Conservation (phyloP, 257 asterid genomes). For the Solanum ossicruentum region DNA sequence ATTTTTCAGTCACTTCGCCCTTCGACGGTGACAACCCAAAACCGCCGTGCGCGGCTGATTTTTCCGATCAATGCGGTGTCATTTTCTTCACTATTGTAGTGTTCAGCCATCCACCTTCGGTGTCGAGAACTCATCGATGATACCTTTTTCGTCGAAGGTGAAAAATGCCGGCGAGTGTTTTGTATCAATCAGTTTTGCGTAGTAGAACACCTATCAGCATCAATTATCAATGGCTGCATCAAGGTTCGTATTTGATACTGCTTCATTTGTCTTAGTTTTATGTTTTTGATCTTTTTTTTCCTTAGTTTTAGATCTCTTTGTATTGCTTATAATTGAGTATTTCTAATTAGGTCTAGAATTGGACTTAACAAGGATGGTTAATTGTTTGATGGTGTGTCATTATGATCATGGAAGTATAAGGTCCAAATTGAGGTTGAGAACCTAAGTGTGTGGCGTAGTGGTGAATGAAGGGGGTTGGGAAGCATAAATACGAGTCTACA, state of each 20-base stretch:
- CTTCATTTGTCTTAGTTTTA: neutral
- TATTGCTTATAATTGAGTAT: neutral
- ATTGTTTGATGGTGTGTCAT: neutral
- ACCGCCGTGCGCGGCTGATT: neutral
- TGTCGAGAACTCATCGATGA: neutral
- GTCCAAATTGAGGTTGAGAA: neutral
- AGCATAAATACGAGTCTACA: neutral
- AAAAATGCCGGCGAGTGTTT: constrained; percentile 20
- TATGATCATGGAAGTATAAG: neutral
- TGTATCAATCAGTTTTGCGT: constrained; percentile 4
- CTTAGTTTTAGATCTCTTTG: neutral
- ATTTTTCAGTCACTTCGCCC: neutral
- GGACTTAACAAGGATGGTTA: neutral
- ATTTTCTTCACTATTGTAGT: neutral
- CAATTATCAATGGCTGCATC: constrained; percentile 47
- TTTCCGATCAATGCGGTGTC: neutral
- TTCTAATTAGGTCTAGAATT: neutral
- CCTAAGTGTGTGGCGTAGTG: neutral
- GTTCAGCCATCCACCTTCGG: neutral
- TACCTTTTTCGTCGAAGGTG: neutral
- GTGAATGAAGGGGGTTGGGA: neutral
- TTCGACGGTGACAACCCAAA: neutral
- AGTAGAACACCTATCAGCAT: constrained; percentile 8
- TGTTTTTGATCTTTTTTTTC: neutral
- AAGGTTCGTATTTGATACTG: constrained; percentile 15